Conservation (phyloP, 2,329 filamentous ascomycete species). For the Sporothrix euskadiensis region DNA sequence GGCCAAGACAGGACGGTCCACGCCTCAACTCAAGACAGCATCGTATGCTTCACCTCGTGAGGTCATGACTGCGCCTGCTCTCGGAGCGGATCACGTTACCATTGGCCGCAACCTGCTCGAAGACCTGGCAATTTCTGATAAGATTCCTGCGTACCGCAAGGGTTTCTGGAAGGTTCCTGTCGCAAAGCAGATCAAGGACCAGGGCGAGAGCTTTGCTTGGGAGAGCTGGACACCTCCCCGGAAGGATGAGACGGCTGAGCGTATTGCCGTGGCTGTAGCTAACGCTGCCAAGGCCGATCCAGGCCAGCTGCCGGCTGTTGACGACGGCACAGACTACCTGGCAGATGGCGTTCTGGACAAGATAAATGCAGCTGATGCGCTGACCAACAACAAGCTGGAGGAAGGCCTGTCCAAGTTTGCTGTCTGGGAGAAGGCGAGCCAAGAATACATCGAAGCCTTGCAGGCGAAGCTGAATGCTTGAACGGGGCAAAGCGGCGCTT, state of each 20-base stretch:
- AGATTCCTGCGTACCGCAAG: conserved; percentile 3
- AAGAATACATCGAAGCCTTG: conserved; percentile 14
- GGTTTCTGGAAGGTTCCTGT: conserved; percentile 20
- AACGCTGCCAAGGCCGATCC: conserved; percentile 1
- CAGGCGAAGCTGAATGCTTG: conserved; percentile 9
- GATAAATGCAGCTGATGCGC: neutral
- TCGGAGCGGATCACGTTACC: conserved; percentile 17
- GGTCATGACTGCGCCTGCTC: conserved; percentile 1
- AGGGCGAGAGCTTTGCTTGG: neutral
- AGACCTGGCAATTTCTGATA: conserved; percentile 11
- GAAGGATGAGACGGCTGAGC: neutral
- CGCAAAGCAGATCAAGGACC: neutral
- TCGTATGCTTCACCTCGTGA: conserved; percentile 16
- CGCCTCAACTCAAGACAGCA: conserved; percentile 16
- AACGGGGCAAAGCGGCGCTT: neutral
- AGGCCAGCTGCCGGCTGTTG: neutral
- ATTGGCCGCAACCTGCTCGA: conserved; percentile 15
- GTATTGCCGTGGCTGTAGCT: conserved; percentile 9
- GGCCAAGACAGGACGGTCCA: neutral
- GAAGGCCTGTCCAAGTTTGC: conserved; percentile 9
- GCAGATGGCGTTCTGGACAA: conserved; percentile 18
- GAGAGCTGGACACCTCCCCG: neutral
- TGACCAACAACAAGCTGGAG: conserved; percentile 22
- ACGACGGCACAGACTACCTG: conserved; percentile 5
- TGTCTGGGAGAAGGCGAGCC: conserved; percentile 13